Conservation (phyloP, 2,329 filamentous ascomycete species). For the Neonectria faginata region DNA sequence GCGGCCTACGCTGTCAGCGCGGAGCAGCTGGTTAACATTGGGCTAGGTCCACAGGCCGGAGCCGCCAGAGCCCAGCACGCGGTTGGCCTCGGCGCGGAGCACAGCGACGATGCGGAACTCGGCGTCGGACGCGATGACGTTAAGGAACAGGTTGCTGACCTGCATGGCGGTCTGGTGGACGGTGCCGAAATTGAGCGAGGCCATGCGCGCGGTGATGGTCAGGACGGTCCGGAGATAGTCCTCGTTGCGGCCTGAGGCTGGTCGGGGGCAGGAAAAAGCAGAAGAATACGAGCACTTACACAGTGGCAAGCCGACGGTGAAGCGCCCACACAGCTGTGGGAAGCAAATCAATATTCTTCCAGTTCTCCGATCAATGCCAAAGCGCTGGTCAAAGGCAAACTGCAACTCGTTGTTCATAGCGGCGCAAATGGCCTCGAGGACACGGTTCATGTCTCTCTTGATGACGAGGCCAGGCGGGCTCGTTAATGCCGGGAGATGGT, state of each 20-base stretch:
- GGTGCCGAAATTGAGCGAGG: conserved; percentile 51
- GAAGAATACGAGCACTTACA: conserved; percentile 40
- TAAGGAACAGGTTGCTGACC: conserved; percentile 54
- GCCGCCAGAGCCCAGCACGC: conserved; percentile 44
- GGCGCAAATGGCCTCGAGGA: conserved; percentile 50
- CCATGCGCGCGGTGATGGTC: conserved; percentile 48
- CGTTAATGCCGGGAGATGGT: background rate
- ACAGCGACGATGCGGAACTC: conserved; percentile 53
- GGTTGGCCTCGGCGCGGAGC: conserved; percentile 53
- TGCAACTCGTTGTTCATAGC: conserved; percentile 52
- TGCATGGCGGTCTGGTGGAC: conserved; percentile 56
- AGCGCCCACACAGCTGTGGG: conserved; percentile 47
- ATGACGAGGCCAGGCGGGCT: conserved; percentile 41
- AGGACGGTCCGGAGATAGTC: conserved; percentile 49
- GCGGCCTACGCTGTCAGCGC: conserved; percentile 56
- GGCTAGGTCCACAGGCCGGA: conserved; percentile 53
- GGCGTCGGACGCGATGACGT: conserved; percentile 51
- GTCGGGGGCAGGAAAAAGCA: conserved; percentile 2
- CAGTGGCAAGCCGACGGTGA: conserved; percentile 48
- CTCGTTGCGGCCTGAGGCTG: conserved; percentile 46
- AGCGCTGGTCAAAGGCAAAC: conserved; percentile 49
- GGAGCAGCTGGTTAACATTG: conserved; percentile 51
- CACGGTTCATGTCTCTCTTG: conserved; percentile 51
- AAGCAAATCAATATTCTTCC: conserved; percentile 50
- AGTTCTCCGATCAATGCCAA: conserved; percentile 50